A percentile compares a stretch with the other conserved stretches of the same genome.
These are phyloP conservation scores for Dentipellis sp. DNA, from an alignment of 768 basidiomycete genomes.

Conservation along the genomic window DNA sequence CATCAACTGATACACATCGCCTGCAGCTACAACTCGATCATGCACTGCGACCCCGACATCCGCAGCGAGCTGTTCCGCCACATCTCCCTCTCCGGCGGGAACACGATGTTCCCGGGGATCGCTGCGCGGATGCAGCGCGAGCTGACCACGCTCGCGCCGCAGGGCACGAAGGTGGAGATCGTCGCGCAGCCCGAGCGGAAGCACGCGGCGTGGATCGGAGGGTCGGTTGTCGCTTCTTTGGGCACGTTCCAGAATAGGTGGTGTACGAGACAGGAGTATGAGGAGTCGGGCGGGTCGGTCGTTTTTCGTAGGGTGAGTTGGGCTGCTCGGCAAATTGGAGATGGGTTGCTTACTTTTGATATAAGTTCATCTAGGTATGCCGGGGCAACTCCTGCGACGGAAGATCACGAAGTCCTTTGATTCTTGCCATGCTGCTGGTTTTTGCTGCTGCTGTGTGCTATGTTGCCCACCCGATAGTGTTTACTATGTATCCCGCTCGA, in stretches of 20 bases:
- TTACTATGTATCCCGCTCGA: no score
- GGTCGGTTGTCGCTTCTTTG: conserved; percentile 75
- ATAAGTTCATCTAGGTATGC: no score
- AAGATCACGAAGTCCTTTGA: no score
- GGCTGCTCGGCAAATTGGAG: no score
- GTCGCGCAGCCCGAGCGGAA: conserved; percentile 89
- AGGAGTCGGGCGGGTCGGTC: neutral
- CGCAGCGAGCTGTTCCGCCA: conserved; percentile 73
- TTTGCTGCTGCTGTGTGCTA: no score
- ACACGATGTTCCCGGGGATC: conserved; percentile 83
- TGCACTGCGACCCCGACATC: conserved; percentile 70
- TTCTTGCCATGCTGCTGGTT: no score
- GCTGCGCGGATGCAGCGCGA: conserved; percentile 94
- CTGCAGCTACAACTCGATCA: conserved; percentile 44
- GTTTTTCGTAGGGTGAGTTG: no score
- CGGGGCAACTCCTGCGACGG: no score
- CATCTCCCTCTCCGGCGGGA: conserved; percentile 62
- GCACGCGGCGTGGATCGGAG: conserved; percentile 92
- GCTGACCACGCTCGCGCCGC: conserved; percentile 74
- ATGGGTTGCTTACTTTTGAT: no score
- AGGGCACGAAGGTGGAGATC: conserved; percentile 91
- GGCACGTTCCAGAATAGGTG: conserved; percentile 94
- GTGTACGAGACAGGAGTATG: conserved; percentile 82
- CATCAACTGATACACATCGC: neutral
- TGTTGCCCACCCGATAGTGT: no score